Conservation (phyloP, 805 yeast genomes). For the Starmerella ratchasimensis region DNA sequence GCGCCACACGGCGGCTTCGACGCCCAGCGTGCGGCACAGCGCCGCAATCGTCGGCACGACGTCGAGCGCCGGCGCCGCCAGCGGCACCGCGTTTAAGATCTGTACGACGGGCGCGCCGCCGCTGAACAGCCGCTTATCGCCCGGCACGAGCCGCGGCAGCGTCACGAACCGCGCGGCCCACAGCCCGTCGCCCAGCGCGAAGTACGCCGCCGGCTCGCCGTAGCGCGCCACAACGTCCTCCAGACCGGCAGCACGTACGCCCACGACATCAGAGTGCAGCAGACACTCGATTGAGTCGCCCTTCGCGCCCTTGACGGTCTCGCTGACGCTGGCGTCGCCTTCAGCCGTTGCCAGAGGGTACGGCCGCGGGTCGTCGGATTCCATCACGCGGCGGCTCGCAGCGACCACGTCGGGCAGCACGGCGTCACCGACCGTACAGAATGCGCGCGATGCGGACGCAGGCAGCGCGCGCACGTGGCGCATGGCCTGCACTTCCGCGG, state of each 20-base stretch:
- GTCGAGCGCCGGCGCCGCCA: not conserved
- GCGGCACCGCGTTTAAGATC: not conserved
- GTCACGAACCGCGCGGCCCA: not conserved
- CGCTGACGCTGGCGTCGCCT: too few species aligned
- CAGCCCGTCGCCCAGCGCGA: not conserved
- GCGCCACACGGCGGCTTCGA: too few species aligned
- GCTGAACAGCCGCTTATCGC: not conserved
- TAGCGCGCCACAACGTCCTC: not conserved
- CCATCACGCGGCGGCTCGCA: not conserved
- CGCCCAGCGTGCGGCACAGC: not conserved
- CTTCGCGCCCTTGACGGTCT: not conserved
- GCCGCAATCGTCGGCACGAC: not conserved
- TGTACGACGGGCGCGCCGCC: not conserved
- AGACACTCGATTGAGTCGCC: not conserved
- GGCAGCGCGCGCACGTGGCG: not conserved
- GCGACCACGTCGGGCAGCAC: not conserved
- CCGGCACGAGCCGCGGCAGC: not conserved
- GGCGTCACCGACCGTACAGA: not conserved
- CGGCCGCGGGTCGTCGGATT: too few species aligned
- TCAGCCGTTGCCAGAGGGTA: too few species aligned
- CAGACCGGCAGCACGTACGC: not conserved
- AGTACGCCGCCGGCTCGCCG: not conserved
- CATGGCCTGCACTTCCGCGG: not conserved
- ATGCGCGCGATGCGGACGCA: not conserved
- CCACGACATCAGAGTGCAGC: too few species aligned